Evolutionary conservation across 306 rosid species (phyloP).

Genomic region (Medicago arabica): DNA sequence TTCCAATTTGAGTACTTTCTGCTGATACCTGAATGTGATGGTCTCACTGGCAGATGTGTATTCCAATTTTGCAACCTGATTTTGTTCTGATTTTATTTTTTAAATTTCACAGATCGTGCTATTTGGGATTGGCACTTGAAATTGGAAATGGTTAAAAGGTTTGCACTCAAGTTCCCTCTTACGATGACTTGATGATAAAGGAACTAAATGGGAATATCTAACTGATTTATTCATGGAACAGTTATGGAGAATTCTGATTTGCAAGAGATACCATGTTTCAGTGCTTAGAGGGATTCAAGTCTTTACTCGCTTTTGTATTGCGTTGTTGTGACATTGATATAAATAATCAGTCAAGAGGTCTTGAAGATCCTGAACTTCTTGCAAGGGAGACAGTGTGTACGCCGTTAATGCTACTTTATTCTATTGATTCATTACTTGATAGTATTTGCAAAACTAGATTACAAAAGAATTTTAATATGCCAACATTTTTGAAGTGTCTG

Average conservation of each 20-base stretch:
- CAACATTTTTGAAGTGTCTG: too few species aligned
- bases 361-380: slow-evolving; percentile 86
- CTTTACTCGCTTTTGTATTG: slow-evolving; percentile 65
- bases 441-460: too few species aligned
- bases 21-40: background rate
- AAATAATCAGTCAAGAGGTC: slow-evolving; percentile 77
- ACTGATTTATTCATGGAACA: slow-evolving; percentile 50
- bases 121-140: slow-evolving; percentile 46
- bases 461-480: too few species aligned
- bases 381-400: slow-evolving; percentile 97
- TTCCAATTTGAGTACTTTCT: slow-evolving; percentile 28
- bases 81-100: slow-evolving; percentile 31
- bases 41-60: slow-evolving; percentile 4
- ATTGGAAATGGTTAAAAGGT: slow-evolving; percentile 86
- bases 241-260: slow-evolving; percentile 81
- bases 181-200: slow-evolving; percentile 25
- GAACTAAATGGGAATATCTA: slow-evolving; percentile 35
- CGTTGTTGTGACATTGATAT: slow-evolving; percentile 80
- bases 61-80: too few species aligned
- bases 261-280: slow-evolving; percentile 76
- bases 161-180: slow-evolving; percentile 21
- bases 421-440: background rate
- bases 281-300: slow-evolving; percentile 76
- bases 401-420: slow-evolving; percentile 41
- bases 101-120: slow-evolving; percentile 36